phyloP scores from a whole-genome alignment of 176 grass and related monocot species.

The Puccinellia tenuiflora region DNA sequence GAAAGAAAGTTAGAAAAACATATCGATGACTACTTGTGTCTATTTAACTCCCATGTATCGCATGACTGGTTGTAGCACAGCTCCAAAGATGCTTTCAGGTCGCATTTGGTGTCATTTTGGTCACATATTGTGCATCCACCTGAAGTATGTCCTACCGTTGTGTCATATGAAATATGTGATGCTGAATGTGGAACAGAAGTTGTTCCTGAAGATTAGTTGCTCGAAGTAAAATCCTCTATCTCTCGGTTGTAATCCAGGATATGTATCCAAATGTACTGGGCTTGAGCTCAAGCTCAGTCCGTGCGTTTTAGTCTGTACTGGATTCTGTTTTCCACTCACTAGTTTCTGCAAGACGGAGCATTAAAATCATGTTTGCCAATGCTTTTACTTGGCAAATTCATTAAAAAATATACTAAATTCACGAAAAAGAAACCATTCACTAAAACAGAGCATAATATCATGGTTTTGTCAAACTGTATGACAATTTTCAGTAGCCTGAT shows the following conservation, averaged over 20 bases:
- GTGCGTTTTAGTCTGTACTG: neutral
- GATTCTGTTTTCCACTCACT: neutral
- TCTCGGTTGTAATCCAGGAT: neutral
- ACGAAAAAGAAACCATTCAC: neutral
- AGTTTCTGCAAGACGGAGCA: neutral
- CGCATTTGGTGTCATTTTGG: neutral
- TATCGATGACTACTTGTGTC: neutral
- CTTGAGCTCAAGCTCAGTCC: neutral
- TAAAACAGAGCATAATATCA: neutral
- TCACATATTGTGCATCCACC: neutral
- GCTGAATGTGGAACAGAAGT: neutral
- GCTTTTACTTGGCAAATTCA: neutral
- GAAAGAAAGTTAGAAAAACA: neutral
- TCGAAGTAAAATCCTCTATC: neutral
- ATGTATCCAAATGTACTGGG: neutral
- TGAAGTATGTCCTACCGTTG: neutral
- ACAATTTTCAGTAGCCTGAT: neutral
- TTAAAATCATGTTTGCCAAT: neutral
- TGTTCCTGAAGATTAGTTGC: neutral
- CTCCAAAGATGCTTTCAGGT: neutral
- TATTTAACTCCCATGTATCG: neutral
- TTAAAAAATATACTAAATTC: neutral
- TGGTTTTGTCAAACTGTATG: neutral
- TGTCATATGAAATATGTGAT: neutral
- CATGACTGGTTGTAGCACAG: no score